Conservation (phyloP, 2,329 filamentous ascomycete species). For the Exophiala sp. region DNA sequence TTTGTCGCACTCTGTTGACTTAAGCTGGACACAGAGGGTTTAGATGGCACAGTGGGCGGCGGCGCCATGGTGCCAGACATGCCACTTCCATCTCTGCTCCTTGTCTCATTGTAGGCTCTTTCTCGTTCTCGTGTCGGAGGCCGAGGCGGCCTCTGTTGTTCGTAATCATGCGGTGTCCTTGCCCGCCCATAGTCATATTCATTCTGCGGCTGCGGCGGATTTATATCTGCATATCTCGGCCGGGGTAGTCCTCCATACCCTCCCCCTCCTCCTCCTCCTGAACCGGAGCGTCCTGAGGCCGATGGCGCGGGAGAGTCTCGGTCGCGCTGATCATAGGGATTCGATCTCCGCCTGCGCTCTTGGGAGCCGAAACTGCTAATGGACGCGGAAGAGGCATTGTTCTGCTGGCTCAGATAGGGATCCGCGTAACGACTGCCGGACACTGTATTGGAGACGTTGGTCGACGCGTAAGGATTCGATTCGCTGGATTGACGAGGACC, state of each 20-base stretch:
- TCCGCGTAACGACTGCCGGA: conserved; percentile 20
- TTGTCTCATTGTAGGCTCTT: conserved; percentile 19
- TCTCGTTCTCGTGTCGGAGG: conserved; percentile 23
- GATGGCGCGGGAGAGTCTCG: conserved; percentile 18
- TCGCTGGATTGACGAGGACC: conserved; percentile 13
- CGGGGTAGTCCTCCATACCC: conserved; percentile 26
- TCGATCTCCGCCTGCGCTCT: conserved; percentile 23
- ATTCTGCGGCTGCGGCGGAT: conserved; percentile 11
- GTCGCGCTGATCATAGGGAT: conserved; percentile 26
- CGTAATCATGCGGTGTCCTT: conserved; percentile 19
- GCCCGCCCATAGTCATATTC: conserved; percentile 16
- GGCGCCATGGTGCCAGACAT: conserved; percentile 18
- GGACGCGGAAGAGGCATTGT: conserved; percentile 26
- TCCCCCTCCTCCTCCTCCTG: conserved; percentile 18
- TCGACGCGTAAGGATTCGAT: conserved; percentile 24
- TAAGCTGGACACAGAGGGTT: conserved; percentile 15
- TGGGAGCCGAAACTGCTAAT: conserved; percentile 26
- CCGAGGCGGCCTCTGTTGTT: conserved; percentile 14
- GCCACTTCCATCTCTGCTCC: conserved; percentile 20
- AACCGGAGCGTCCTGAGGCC: conserved; percentile 13
- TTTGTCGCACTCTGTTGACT: conserved; percentile 16
- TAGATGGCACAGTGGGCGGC: conserved; percentile 17
- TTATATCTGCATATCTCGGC: conserved; percentile 14
- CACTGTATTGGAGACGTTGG: conserved; percentile 16
- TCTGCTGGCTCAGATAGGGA: conserved; percentile 22